Base-by-base conservation (phyloP, 768 basidiomycete genomes). In the Tulasnella sp. region DNA sequence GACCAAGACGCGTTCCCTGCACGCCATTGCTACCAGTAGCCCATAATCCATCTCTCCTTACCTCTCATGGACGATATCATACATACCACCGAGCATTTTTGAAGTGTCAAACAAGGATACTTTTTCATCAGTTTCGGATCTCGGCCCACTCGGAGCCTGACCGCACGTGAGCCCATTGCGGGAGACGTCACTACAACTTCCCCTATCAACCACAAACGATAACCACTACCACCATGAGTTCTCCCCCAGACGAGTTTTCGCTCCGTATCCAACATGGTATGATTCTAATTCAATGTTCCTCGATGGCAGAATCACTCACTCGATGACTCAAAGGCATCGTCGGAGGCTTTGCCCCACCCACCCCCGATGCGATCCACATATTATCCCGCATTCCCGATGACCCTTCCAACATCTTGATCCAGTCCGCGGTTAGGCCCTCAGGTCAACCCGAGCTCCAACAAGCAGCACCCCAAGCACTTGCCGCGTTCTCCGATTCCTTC, bases 261-360 rank as follows among this genome's bases (percentile, higher is more conserved):
- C 23, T 54, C 52, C 52, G 52, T 23, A 23, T 54, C 32, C 52
- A 54, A 29, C 2, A 27, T 1, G 52, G 52, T 49, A 23, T 4
- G 46, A 6, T 17, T 54, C 19, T 1, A 40, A 15, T 54, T 29
- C 23, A 14, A n/a, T n/a, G 12, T 12, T 21, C 17, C 4, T 15
- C 39, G 17, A 9, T 9, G 11, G 15, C 12, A 25, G 5, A 8
- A 23, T 7, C 39, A 11, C 36, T 25, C 19, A 7, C 17, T 17
- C 25, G 36, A 23, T 27, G 7, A 3, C 14, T n/a, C 11, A 39
- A 64, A 88, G 86, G 86, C 59, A 88, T 87, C 65, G 67, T 71
- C 11, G 86, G 86, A 29, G 86, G 86, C 39, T 84, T 89, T 64
- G 79, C 78, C 11, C 82, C 84, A 0, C 80, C 86, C 3, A 80